Conservation (phyloP, 495 filamentous ascomycete species). For the Mytilinidion resinicola region DNA sequence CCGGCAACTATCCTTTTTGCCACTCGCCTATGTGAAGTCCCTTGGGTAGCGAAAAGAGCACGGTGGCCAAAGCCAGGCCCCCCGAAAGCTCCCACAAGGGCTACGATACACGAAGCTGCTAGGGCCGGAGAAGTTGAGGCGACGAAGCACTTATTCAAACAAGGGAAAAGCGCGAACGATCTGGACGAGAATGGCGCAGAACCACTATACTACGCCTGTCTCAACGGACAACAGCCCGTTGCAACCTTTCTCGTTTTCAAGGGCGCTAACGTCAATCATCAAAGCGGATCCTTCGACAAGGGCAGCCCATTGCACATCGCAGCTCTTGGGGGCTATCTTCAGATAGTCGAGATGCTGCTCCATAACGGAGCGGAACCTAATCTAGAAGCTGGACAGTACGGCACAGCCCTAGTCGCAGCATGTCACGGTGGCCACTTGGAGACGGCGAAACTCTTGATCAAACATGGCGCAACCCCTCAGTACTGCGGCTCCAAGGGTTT, state of each 20-base stretch:
- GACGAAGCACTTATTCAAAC: not conserved
- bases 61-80: not conserved
- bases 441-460: too few relatives aligned
- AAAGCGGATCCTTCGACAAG: not conserved
- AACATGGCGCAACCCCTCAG: too few relatives aligned
- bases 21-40: too few relatives aligned
- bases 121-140: not conserved
- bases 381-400: too few relatives aligned
- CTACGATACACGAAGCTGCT: not conserved
- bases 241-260: not conserved
- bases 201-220: not conserved
- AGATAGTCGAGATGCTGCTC: too few relatives aligned
- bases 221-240: not conserved
- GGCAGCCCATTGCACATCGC: not conserved
- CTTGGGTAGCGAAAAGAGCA: not conserved
- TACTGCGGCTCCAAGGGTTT: too few relatives aligned
- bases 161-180: not conserved
- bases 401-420: too few relatives aligned
- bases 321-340: too few relatives aligned
- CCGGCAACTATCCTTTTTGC: too few relatives aligned
- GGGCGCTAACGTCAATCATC: not conserved
- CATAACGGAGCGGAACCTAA: too few relatives aligned
- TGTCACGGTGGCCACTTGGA: too few relatives aligned
- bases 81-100: not conserved
- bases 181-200: not conserved